Conservation (phyloP, 225 moss, liverwort and hornwort genomes). For the Antitrichia curtipendula region DNA sequence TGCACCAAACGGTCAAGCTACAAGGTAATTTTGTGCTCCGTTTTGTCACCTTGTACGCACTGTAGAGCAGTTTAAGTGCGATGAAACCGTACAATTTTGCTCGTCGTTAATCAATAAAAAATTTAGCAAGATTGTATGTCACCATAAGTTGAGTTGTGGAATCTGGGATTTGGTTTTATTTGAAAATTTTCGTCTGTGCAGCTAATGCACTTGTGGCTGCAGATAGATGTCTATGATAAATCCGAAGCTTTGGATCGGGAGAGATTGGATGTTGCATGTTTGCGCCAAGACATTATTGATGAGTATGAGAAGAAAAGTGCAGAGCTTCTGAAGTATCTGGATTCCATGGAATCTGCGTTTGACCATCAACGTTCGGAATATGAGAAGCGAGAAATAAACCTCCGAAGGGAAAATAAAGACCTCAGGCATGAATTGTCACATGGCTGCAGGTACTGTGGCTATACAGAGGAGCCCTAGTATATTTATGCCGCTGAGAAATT, state of each 20-base stretch:
- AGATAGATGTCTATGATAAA: conserved; percentile 26
- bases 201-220: background rate
- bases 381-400: conserved; percentile 40
- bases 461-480: background rate
- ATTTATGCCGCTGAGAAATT: background rate
- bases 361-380: conserved; percentile 47
- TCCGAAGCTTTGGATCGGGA: conserved; percentile 52
- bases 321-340: conserved; percentile 58
- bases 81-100: background rate
- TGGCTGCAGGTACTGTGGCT: conserved; percentile 41
- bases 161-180: background rate
- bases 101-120: background rate
- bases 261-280: conserved; percentile 56
- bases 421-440: conserved; percentile 49
- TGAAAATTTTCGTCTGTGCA: background rate
- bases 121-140: background rate
- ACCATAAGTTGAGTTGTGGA: background rate
- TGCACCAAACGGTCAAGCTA: conserved; percentile 2
- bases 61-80: background rate
- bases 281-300: conserved; percentile 67
- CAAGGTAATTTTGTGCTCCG: background rate
- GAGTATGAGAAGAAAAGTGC: conserved; percentile 73
- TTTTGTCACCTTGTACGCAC: background rate
- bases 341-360: conserved; percentile 68
- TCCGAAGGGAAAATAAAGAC: conserved; percentile 41